Conservation (phyloP, 2,329 filamentous ascomycete species). For the Fusarium decemcellulare region DNA sequence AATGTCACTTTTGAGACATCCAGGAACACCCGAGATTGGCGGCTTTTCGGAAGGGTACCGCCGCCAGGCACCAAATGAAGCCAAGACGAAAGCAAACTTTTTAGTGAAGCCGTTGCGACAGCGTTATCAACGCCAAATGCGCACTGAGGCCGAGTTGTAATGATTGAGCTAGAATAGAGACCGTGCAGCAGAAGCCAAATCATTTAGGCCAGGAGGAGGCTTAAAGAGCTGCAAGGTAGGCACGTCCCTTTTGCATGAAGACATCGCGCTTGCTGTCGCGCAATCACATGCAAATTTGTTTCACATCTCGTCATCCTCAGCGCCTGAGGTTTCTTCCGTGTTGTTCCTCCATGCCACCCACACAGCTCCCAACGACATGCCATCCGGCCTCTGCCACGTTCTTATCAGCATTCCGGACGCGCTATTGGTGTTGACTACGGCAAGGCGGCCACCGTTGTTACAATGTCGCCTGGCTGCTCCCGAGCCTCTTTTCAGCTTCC, state of each 20-base stretch:
- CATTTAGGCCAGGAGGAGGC: constrained; percentile 8
- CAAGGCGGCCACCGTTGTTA: constrained; percentile 25
- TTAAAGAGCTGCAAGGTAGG: constrained; percentile 14
- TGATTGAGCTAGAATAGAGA: not conserved
- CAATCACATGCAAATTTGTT: constrained; percentile 46
- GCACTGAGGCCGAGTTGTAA: not conserved
- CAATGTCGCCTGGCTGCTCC: constrained; percentile 6
- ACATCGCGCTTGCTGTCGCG: constrained; percentile 17
- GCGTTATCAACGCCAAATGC: not conserved
- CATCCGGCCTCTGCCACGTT: constrained; percentile 38
- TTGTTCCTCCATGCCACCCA: constrained; percentile 17
- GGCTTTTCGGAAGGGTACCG: not conserved
- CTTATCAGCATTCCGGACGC: constrained; percentile 38
- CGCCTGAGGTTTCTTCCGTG: constrained; percentile 24
- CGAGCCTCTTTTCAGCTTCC: constrained; percentile 22
- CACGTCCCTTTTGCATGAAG: constrained; percentile 17
- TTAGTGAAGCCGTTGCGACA: constrained; percentile 2
- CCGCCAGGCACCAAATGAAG: not conserved
- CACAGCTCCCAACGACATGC: constrained; percentile 34
- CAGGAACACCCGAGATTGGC: constrained; percentile 21
- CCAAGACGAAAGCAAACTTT: not conserved
- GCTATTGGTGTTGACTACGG: constrained; percentile 33
- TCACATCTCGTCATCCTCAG: constrained; percentile 36
- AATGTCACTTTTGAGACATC: constrained; percentile 25
- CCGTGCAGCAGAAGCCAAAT: constrained; percentile 3